Percentiles rank a stretch among this genome's conserved stretches.
Conservation (phyloP, 352 stramenopile species). For the Halophytophthora batemanensis region DNA sequence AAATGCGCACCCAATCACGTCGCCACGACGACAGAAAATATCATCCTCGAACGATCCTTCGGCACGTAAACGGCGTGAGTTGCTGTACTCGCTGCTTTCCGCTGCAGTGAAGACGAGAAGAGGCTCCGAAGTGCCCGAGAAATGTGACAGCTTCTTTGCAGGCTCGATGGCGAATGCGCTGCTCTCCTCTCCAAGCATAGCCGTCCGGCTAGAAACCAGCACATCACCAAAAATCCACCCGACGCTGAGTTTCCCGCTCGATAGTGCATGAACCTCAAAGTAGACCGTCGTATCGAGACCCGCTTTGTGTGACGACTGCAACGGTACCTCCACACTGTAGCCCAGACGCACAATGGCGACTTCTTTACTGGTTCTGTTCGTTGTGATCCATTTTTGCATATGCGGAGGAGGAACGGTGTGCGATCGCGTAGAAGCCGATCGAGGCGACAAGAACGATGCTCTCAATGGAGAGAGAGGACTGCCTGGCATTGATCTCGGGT, state of each 20-base stretch:
- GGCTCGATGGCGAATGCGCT: slow-evolving; percentile 48
- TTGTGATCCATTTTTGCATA: slow-evolving; percentile 52
- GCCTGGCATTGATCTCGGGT: slow-evolving; percentile 13
- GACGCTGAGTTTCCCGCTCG: slow-evolving; percentile 47
- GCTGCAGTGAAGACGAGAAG: slow-evolving; percentile 17
- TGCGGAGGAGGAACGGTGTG: slow-evolving; percentile 25
- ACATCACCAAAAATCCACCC: slow-evolving; percentile 39
- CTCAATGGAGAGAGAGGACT: slow-evolving; percentile 18
- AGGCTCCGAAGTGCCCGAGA: slow-evolving; percentile 16
- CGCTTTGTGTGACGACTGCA: not conserved
- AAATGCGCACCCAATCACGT: slow-evolving; percentile 57
- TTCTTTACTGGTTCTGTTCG: slow-evolving; percentile 47
- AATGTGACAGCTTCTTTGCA: slow-evolving; percentile 29
- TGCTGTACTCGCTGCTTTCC: slow-evolving; percentile 22
- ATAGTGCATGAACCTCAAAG: slow-evolving; percentile 52
- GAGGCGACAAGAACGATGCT: slow-evolving; percentile 26
- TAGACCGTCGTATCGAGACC: slow-evolving; percentile 23
- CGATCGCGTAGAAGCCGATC: slow-evolving; percentile 32
- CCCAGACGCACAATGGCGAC: slow-evolving; percentile 37
- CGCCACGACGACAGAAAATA: slow-evolving; percentile 43
- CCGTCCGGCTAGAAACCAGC: slow-evolving; percentile 11
- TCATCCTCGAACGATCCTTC: slow-evolving; percentile 35
- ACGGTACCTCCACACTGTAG: slow-evolving; percentile 13
- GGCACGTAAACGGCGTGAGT: slow-evolving; percentile 27
- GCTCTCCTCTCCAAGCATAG: slow-evolving; percentile 37